phyloP scores from a whole-genome alignment of 2,329 filamentous ascomycete genomes.

The Fusarium circinatum region DNA sequence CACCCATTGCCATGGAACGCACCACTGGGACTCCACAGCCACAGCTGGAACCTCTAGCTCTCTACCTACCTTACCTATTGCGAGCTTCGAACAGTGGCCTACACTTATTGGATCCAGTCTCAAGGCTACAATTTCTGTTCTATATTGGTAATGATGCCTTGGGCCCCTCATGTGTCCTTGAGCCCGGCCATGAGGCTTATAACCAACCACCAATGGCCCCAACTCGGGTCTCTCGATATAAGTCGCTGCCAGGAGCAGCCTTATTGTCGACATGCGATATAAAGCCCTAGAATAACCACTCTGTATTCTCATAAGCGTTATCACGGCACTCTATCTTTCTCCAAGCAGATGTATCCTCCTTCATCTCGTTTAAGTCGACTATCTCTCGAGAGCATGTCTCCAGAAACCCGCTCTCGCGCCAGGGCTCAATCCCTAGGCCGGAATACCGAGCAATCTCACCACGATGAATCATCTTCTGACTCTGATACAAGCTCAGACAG shows the following conservation, averaged over 20 bases:
- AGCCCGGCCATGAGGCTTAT: constrained; percentile 33
- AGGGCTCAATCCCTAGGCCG: constrained; percentile 16
- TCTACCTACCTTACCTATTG: background rate
- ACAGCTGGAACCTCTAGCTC: constrained; percentile 15
- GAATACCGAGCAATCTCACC: constrained; percentile 5
- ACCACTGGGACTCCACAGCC: constrained; percentile 33
- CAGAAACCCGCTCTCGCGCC: constrained; percentile 33
- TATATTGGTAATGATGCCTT: constrained; percentile 25
- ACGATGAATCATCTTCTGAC: constrained; percentile 44
- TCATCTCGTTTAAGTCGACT: constrained; percentile 43
- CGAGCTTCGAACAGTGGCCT: background rate
- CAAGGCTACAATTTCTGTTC: background rate
- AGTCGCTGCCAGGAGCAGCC: background rate
- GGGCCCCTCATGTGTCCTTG: constrained; percentile 26
- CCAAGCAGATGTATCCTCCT: constrained; percentile 42
- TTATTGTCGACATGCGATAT: constrained; percentile 25
- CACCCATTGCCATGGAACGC: constrained; percentile 3
- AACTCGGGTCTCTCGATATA: constrained; percentile 23
- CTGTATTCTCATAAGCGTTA: background rate
- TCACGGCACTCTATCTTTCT: background rate
- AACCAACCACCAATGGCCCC: constrained; percentile 34
- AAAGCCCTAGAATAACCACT: constrained; percentile 28
- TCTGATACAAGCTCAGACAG: constrained; percentile 38
- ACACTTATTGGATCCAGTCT: background rate
- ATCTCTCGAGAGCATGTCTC: constrained; percentile 46